These are phyloP conservation scores for Sedum album DNA, from an alignment of 164 flowering plant genomes.

Conservation along the genomic window DNA sequence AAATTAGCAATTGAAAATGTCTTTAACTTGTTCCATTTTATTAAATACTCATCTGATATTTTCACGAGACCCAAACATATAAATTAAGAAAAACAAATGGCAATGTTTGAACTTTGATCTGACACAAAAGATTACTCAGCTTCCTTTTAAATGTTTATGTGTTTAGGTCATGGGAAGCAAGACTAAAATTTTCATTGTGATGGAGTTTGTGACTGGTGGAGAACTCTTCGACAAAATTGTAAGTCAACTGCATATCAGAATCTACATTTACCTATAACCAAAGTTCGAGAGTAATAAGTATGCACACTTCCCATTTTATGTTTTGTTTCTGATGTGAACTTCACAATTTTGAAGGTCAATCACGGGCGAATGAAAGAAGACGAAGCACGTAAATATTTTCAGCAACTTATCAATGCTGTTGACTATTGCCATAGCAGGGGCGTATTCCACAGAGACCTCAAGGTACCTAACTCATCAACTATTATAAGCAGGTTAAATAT, in stretches of 20 bases:
- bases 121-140: not conserved
- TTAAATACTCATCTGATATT: not conserved
- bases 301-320: not conserved
- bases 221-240: conserved; percentile 94
- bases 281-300: not conserved
- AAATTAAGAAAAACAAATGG: no score
- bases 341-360: conserved; percentile 42
- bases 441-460: conserved; percentile 75
- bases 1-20: not conserved
- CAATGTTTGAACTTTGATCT: not conserved
- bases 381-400: conserved; percentile 74
- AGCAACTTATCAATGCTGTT: conserved; percentile 81
- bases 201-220: conserved; percentile 83
- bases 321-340: not conserved
- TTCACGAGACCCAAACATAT: no score
- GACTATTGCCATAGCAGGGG: conserved; percentile 93
- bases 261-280: not conserved
- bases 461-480: conserved; percentile 25
- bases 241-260: conserved; percentile 23
- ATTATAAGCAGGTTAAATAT: not conserved
- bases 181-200: conserved; percentile 72
- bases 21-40: not conserved
- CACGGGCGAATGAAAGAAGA: conserved; percentile 81
- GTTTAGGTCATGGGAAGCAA: conserved; percentile 85
- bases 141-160: not conserved